Conservation (phyloP, 371 early-diverging fungal genomes). For the Amoeboaphelidium protococcarum region DNA sequence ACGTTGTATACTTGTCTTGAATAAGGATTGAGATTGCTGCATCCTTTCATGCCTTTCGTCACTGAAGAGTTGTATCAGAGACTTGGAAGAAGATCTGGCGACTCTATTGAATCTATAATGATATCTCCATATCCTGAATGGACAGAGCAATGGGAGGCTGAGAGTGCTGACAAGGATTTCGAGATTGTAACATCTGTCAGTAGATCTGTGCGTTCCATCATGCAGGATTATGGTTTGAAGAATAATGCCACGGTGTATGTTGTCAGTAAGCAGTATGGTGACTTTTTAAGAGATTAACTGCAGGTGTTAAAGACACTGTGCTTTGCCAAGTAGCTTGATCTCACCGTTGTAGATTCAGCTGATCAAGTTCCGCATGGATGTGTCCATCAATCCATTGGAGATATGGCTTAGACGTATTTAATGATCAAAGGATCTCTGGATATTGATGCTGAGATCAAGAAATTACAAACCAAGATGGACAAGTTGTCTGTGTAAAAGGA, state of each 20-base stretch:
- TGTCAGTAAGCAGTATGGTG: conserved; percentile 8
- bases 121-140: conserved; percentile 11
- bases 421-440: conserved; percentile 28
- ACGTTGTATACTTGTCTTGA: conserved; percentile 83
- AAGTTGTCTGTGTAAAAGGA: conserved; percentile 24
- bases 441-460: conserved; percentile 40
- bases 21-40: conserved; percentile 71
- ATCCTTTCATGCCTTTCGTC: conserved; percentile 98
- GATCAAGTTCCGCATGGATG: conserved; percentile 10
- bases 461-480: conserved; percentile 31
- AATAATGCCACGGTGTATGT: conserved; percentile 17
- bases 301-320: neutral
- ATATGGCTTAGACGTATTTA: conserved; percentile 4
- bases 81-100: conserved; percentile 38
- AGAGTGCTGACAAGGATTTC: conserved; percentile 38
- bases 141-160: conserved; percentile 10
- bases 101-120: conserved; percentile 20
- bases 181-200: conserved; percentile 45
- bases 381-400: conserved; percentile 18
- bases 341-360: conserved; percentile 30
- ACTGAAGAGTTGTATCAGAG: conserved; percentile 97
- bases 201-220: conserved; percentile 42
- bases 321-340: conserved; percentile 6
- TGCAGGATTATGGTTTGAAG: conserved; percentile 31
- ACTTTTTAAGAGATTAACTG: conserved; percentile 7